phyloP scores from a whole-genome alignment of 1,284 basidiomycete genomes.

The Tilletia indica region DNA sequence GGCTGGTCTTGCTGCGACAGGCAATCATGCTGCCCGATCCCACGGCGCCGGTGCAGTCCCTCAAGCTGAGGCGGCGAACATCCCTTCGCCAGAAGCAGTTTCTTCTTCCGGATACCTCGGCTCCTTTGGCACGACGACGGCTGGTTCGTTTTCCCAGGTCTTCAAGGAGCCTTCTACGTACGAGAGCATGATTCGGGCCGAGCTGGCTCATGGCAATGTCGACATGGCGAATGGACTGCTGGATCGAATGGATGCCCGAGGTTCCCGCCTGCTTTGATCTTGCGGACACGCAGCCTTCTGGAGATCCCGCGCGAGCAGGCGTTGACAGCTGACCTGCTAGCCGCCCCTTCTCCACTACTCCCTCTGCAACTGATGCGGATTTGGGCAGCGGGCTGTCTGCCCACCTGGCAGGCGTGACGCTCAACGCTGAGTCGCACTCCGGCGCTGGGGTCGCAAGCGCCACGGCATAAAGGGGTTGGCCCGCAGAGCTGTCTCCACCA shows the following conservation, averaged over 20 bases:
- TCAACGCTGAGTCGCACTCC: no score
- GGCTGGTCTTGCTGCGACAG: slow-evolving; percentile 79
- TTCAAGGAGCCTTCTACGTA: slow-evolving; percentile 59
- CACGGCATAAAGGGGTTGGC: no score
- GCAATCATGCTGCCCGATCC: slow-evolving; percentile 70
- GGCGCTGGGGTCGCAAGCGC: no score
- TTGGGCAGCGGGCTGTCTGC: no score
- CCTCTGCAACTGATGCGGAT: no score
- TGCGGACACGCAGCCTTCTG: slow-evolving; percentile 42
- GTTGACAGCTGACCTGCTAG: not conserved
- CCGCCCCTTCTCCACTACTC: no score
- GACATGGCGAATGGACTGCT: slow-evolving; percentile 72
- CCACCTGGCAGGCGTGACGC: no score
- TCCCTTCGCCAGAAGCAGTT: slow-evolving; percentile 6
- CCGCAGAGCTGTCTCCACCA: no score
- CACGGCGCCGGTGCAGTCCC: slow-evolving; percentile 57
- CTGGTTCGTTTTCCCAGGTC: not conserved
- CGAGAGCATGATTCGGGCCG: slow-evolving; percentile 92
- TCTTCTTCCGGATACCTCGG: no score
- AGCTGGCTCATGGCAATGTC: slow-evolving; percentile 74
- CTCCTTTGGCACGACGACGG: not conserved
- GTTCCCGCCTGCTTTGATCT: slow-evolving; percentile 57
- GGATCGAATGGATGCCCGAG: slow-evolving; percentile 70
- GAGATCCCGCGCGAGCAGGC: slow-evolving; percentile 18
- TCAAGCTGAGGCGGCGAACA: slow-evolving; percentile 46